A percentile compares a stretch with the other conserved stretches of the same genome.
Evolutionary conservation across 2,329 filamentous ascomycete genomes (phyloP).

Genomic region (Xylaria arbuscula): DNA sequence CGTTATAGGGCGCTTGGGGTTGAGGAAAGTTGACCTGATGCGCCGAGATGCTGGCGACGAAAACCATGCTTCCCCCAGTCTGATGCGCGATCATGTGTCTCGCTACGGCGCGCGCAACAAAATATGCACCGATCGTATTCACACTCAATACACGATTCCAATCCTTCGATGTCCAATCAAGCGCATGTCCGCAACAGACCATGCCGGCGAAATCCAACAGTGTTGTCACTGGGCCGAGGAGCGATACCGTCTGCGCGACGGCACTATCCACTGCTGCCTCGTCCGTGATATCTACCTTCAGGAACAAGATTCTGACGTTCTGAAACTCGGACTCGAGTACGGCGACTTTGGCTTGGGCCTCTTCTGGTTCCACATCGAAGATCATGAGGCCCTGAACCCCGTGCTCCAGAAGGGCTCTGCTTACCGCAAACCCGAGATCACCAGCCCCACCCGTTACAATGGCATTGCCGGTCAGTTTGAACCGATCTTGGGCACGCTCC

Average conservation of each 20-base stretch:
- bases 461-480: conserved; percentile 47
- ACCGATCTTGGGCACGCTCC: conserved; percentile 45
- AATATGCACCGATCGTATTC: conserved; percentile 77
- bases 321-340: conserved; percentile 66
- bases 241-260: conserved; percentile 43
- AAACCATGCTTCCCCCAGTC: conserved; percentile 69
- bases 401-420: conserved; percentile 49
- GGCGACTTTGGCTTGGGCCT: conserved; percentile 53
- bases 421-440: conserved; percentile 47
- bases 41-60: conserved; percentile 75
- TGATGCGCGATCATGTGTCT: conserved; percentile 63
- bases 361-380: conserved; percentile 47
- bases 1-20: conserved; percentile 78
- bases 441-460: conserved; percentile 51
- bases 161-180: conserved; percentile 67
- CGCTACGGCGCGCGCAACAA: conserved; percentile 73
- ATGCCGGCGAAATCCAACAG: conserved; percentile 76
- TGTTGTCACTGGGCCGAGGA: conserved; percentile 56
- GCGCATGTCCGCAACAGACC: conserved; percentile 69
- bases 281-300: conserved; percentile 69
- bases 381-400: conserved; percentile 49
- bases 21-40: conserved; percentile 78
- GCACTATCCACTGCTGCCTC: conserved; percentile 57
- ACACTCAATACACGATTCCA: conserved; percentile 75
- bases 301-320: conserved; percentile 58